Conservation (phyloP, 2,329 filamentous ascomycete species). For the Stemphylium lycopersici region DNA sequence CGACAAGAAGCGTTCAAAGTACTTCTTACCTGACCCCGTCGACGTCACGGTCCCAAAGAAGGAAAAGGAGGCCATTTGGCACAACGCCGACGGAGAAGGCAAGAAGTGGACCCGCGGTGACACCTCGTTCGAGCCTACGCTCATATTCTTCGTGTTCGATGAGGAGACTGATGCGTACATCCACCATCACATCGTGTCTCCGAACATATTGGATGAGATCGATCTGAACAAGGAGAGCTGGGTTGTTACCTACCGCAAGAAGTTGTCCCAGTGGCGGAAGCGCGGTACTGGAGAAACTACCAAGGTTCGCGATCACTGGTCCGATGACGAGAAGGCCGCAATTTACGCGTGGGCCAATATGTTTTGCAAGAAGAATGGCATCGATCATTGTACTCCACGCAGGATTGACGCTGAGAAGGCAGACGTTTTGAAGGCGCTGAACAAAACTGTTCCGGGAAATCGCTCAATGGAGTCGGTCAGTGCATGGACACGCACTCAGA, state of each 20-base stretch:
- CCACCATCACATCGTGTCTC: neutral
- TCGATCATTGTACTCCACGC: neutral
- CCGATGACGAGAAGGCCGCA: neutral
- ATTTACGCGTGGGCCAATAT: neutral
- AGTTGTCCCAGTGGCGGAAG: neutral
- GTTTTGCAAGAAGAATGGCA: neutral
- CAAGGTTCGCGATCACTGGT: neutral
- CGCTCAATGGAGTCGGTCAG: neutral
- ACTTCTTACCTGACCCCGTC: neutral
- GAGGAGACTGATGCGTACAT: neutral
- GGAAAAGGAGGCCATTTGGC: neutral
- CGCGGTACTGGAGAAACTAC: neutral
- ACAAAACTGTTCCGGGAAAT: neutral
- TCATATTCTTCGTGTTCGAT: conserved; percentile 5
- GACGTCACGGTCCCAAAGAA: neutral
- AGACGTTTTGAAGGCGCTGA: neutral
- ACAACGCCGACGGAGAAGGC: neutral
- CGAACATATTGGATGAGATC: neutral
- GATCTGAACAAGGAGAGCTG: neutral
- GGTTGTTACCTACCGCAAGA: neutral
- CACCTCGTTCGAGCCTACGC: neutral
- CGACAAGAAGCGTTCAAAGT: neutral
- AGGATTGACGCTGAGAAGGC: neutral
- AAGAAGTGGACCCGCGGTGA: neutral
- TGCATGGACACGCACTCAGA: neutral